Conservation (phyloP, 768 basidiomycete genomes). For the Mycena haematopus region DNA sequence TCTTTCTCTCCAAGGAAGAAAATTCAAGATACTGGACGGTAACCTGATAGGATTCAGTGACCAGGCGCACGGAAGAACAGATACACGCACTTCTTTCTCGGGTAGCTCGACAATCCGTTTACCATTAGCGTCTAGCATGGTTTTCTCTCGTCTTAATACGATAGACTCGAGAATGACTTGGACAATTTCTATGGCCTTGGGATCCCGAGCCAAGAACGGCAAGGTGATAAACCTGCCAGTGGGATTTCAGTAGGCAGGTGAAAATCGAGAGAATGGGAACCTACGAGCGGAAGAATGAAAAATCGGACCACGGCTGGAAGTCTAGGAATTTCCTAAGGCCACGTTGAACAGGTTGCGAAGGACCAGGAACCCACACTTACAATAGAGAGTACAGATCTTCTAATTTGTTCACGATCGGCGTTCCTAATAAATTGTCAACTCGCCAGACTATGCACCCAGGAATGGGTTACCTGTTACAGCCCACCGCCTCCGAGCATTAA, state of each 20-base stretch:
- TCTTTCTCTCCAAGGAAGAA: constrained; percentile 77
- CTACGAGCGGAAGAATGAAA: constrained; percentile 88
- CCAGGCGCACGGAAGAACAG: background rate
- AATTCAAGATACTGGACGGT: constrained; percentile 80
- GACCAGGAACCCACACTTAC: constrained; percentile 41
- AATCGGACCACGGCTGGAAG: constrained; percentile 82
- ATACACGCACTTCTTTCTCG: constrained; percentile 68
- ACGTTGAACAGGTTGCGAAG: background rate
- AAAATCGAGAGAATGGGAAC: constrained; percentile 30
- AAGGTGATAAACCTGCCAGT: constrained; percentile 88
- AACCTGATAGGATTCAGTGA: constrained; percentile 49
- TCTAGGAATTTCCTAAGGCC: constrained; percentile 71
- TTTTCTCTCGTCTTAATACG: constrained; percentile 90
- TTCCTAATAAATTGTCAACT: constrained; percentile 52
- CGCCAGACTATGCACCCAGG: background rate
- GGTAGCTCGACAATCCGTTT: constrained; percentile 90
- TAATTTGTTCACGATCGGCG: constrained; percentile 93
- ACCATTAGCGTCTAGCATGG: constrained; percentile 86
- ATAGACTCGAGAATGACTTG: constrained; percentile 93
- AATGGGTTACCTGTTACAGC: constrained; percentile 74
- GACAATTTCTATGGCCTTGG: constrained; percentile 93
- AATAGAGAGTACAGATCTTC: constrained; percentile 91
- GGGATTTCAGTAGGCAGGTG: background rate
- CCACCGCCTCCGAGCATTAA: constrained; percentile 84
- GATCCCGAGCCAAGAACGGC: constrained; percentile 90